Conservation (phyloP, 2,329 filamentous ascomycete genomes). For the Penicillium sp. region DNA sequence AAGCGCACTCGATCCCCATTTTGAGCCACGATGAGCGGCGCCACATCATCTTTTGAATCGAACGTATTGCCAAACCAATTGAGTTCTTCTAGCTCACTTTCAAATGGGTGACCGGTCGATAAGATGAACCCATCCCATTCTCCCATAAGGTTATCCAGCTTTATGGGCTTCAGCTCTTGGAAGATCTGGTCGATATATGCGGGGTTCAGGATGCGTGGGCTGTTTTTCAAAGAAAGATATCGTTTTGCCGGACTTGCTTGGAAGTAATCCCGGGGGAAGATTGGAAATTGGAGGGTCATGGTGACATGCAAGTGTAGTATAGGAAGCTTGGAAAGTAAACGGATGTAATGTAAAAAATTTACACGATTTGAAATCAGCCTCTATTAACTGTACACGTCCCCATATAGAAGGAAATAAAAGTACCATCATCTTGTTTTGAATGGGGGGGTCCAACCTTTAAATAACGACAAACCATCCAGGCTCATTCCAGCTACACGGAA, state of each 20-base stretch:
- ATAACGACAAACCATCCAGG: background rate
- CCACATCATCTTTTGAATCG: slow-evolving; percentile 29
- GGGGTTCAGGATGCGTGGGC: slow-evolving; percentile 2
- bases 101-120: slow-evolving; percentile 26
- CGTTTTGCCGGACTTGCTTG: slow-evolving; percentile 11
- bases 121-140: slow-evolving; percentile 32
- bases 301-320: background rate
- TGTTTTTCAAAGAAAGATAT: slow-evolving; percentile 9
- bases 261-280: slow-evolving; percentile 9
- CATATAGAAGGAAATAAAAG: background rate
- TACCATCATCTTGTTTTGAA: background rate
- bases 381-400: background rate
- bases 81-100: slow-evolving; percentile 21
- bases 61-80: slow-evolving; percentile 37
- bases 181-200: slow-evolving; percentile 6
- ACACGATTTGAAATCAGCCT: no score
- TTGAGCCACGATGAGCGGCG: slow-evolving; percentile 28
- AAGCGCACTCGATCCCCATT: slow-evolving; percentile 11
- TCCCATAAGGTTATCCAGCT: slow-evolving; percentile 26
- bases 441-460: background rate
- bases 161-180: slow-evolving; percentile 21
- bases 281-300: slow-evolving; percentile 13
- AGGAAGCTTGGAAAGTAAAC: no score
- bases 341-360: no score
- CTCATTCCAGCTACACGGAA: slow-evolving; percentile 2